Evolutionary conservation across 306 rosid species (phyloP).

Genomic region (Lathyrus tuberosus): DNA sequence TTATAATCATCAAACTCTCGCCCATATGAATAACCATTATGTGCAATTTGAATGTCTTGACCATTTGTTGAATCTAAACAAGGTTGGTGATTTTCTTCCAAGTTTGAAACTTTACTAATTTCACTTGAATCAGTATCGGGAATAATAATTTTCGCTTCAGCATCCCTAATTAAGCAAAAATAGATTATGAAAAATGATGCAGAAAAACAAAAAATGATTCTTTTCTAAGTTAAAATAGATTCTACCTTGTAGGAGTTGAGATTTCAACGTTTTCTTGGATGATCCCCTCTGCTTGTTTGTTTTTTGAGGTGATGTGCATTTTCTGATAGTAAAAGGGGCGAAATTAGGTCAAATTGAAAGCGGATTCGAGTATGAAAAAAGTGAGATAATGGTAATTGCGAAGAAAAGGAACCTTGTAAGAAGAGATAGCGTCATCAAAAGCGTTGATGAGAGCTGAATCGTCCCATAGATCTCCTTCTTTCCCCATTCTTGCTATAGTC

Average conservation of each 20-base stretch:
- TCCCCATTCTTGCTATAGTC: constrained; percentile 48
- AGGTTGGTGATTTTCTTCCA: constrained; percentile 53
- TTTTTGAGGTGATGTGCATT: constrained; percentile 54
- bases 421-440: constrained; percentile 71
- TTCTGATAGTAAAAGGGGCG: constrained; percentile 37
- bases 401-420: constrained; percentile 59
- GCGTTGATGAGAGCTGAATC: constrained; percentile 81
- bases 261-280: constrained; percentile 27
- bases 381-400: not conserved
- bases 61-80: constrained; percentile 40
- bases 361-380: not conserved
- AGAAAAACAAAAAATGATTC: not conserved
- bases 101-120: constrained; percentile 38
- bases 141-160: constrained; percentile 43
- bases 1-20: constrained; percentile 59
- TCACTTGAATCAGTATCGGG: constrained; percentile 45
- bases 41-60: constrained; percentile 40
- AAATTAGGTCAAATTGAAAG: not conserved
- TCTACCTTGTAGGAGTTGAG: constrained; percentile 48
- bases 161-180: constrained; percentile 47
- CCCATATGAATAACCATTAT: constrained; percentile 43
- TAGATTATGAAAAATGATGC: constrained; percentile 6
- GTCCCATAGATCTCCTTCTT: constrained; percentile 74
- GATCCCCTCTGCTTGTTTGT: constrained; percentile 33
- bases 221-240: not conserved